These are phyloP conservation scores for Corniculantispora saksenae DNA, from an alignment of 2,329 filamentous ascomycete genomes.

Conservation along the genomic window DNA sequence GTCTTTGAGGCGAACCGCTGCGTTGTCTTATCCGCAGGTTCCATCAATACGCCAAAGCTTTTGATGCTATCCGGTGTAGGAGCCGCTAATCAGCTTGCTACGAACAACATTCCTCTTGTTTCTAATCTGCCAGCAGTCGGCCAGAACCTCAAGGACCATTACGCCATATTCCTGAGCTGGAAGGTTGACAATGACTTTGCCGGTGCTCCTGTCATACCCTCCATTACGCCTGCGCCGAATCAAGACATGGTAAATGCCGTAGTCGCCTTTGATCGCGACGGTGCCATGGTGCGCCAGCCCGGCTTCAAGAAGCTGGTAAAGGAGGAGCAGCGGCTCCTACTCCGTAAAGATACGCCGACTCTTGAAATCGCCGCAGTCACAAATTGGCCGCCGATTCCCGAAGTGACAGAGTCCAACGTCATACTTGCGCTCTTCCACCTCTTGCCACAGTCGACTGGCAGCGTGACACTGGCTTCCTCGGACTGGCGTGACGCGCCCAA, in stretches of 20 bases:
- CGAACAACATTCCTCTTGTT: conserved; percentile 41
- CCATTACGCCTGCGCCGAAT: neutral
- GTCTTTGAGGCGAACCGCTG: neutral
- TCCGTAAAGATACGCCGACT: neutral
- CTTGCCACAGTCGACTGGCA: neutral
- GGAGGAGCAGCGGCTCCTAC: neutral
- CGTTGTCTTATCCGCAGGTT: neutral
- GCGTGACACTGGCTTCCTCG: neutral
- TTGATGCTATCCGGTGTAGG: conserved; percentile 40
- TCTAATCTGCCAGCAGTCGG: neutral
- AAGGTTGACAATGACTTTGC: neutral
- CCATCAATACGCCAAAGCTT: conserved; percentile 39
- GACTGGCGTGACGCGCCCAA: neutral
- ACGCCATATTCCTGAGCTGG: neutral
- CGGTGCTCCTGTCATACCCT: neutral
- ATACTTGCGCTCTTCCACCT: neutral
- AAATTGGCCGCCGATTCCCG: neutral
- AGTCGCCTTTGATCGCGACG: neutral
- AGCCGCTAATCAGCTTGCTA: conserved; percentile 29
- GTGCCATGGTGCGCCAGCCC: neutral
- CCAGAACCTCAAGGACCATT: neutral
- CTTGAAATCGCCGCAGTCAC: neutral
- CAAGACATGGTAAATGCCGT: neutral
- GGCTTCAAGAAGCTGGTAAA: neutral
- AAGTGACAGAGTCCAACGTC: neutral